Evolutionary conservation across 106 monocot genomes (phyloP).

Genomic region (Dendrobium officinale): DNA sequence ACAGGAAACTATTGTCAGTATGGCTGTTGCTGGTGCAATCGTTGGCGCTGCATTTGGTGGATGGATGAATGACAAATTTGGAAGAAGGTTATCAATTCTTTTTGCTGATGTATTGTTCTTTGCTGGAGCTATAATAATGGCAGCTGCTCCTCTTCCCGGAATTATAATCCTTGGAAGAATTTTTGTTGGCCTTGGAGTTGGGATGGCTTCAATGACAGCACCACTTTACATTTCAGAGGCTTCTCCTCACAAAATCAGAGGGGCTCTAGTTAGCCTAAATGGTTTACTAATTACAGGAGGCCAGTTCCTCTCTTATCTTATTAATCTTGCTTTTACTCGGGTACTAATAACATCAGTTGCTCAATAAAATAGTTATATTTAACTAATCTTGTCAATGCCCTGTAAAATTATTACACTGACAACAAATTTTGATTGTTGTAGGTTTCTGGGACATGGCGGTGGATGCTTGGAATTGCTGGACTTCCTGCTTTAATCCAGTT

Average conservation of each 20-base stretch:
- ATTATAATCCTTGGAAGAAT: slow-evolving; percentile 78
- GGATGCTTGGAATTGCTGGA: slow-evolving; percentile 88
- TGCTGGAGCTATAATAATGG: slow-evolving; percentile 73
- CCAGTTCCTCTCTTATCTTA: slow-evolving; percentile 79
- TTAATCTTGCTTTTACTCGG: slow-evolving; percentile 88
- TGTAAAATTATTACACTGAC: not conserved
- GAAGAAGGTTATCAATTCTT: slow-evolving; percentile 55
- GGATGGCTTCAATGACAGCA: slow-evolving; percentile 93
- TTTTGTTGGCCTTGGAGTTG: slow-evolving; percentile 88
- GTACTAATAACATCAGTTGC: slow-evolving; percentile 13
- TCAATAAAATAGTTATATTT: not conserved
- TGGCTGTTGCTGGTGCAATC: slow-evolving; percentile 93
- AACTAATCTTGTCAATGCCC: not conserved
- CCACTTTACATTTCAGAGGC: slow-evolving; percentile 97
- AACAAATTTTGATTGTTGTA: slow-evolving; percentile 7
- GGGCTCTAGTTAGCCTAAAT: slow-evolving; percentile 84
- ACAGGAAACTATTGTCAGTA: slow-evolving; percentile 98
- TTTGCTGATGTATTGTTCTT: slow-evolving; percentile 79
- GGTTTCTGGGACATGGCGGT: slow-evolving; percentile 77
- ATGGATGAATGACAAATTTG: slow-evolving; percentile 82
- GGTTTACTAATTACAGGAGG: slow-evolving; percentile 88
- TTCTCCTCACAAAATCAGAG: slow-evolving; percentile 80
- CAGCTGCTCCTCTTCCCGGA: slow-evolving; percentile 46
- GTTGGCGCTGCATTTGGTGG: slow-evolving; percentile 63
- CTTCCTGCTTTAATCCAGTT: slow-evolving; percentile 72